Base-by-base conservation (phyloP, 2,329 filamentous ascomycete species). In the Polytolypa hystricis region DNA sequence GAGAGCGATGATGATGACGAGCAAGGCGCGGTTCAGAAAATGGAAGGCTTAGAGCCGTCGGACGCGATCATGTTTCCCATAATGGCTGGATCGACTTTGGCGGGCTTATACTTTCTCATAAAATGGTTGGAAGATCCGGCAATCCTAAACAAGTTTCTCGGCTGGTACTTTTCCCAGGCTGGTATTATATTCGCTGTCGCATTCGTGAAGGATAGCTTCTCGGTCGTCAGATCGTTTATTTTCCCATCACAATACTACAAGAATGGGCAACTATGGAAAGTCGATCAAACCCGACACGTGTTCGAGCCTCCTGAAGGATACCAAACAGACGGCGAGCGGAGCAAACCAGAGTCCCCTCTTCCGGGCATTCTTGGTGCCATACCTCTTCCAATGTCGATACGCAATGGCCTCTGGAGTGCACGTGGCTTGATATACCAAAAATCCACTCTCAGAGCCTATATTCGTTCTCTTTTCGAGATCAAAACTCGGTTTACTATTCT, bases 1-100 rank as follows among this genome's bases (percentile, higher is more conserved):
- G 54, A 56, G 4, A 51, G 54, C 14, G 64, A 71, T 8, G 65
- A 74, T 6, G 65, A 71, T 7, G 70, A 75, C 46, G 63, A 75
- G 42, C 53, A 70, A 37, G 67, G 71, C 18, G 62, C 67, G 7
- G 52, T 64, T 11, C 71, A 77, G 42, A 67, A 67, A 46, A 74
- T 81, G 64, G 77, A 81, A 49, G 79, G 80, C 0, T 61, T 93
- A 35, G 70, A 77, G 6, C 77, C 82, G 1, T 78, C 74, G 0
- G 89, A 96, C 58, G 89, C 85, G 32, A 74, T 96, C 47, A 58
- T 93, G 49, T 83, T 95, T 44, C 91, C 89, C 2, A 48, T 95
- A 20, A 66, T 86, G 37, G 87, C 86, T 4, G 84, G 78, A 2
- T 52, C 67, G 7, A 76, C 80, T 1, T 73, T 96, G 6, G 70